Base-by-base conservation (phyloP, 2,329 filamentous ascomycete species). In the Phyllosticta capitalensis region DNA sequence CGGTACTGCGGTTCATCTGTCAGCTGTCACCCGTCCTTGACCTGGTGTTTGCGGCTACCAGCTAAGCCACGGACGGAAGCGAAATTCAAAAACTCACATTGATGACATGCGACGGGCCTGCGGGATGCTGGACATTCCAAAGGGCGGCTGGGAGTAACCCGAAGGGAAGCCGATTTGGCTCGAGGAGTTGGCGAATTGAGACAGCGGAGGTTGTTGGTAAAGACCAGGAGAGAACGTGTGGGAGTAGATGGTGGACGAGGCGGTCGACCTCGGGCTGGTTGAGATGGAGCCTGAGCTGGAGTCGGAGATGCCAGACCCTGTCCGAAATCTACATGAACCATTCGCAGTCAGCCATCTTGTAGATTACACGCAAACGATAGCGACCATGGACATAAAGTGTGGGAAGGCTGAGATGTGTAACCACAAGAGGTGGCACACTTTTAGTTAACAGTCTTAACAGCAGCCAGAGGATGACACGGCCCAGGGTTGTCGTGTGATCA, bases 201-300 rank as follows among this genome's bases (percentile, higher is more conserved):
- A 68, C 24, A 67, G 51, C 52, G 62, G 51, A 52, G 58, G 66
- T 53, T 66, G 72, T 55, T 69, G 62, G 64, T 73, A 75, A 56
- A 69, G 62, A 63, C 69, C 72, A 50, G 70, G 67, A 59, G 67
- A 61, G 61, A 70, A 76, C 62, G 63, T 67, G 30, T 38, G 30
- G 49, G 75, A 67, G 65, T 73, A 80, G 63, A 75, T 71, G 64
- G 77, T 73, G 54, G 77, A 77, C 28, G 78, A 80, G 61, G 75
- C 72, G 66, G 76, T 77, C 64, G 79, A 80, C 65, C 76, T 77
- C 61, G 78, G 77, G 66, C 76, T 79, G 65, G 77, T 76, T 64
- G 78, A 79, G 66, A 76, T 77, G 64, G 78, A 82, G 67, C 80
- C 81, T 60, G 77, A 79, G 60, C 78, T 80, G 62, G 81, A 81